Evolutionary conservation across 2,329 filamentous ascomycete genomes (phyloP), one percentile per base, ranked within the genome.

Genomic region (Arthrobotrys entomopaga): DNA sequence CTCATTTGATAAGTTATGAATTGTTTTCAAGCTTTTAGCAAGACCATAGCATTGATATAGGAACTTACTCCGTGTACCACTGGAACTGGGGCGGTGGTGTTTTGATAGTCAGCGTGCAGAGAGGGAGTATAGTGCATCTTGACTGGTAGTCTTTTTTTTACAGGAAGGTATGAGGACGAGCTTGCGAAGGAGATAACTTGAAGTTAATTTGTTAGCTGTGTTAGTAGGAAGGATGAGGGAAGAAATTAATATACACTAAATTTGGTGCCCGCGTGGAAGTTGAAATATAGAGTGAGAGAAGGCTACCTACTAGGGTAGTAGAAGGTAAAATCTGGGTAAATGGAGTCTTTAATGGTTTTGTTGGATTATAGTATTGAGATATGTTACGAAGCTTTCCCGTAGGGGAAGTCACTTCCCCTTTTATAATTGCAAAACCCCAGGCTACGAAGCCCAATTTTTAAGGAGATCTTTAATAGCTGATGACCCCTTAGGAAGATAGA

Each of bases 31-130:
- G 42, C 13, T 46, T 10, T 34, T 34, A 34, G 10, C 29, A 8
- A 34, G 29, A 5, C 10, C 29, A 8, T 34, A 34, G 29, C 6
- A 10, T 46, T 15, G 42, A n/a, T 38, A 42, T 4, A 29, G 10
- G 20, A 57, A 63, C 57, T 63, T 22, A 70, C 65, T 19, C 48
- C 52, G 20, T 29, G 40, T 3, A 24, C 19, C 19, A 49, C 40
- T 20, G 58, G 65, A 49, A 4, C n/a, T 53, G 52, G 49, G 19
- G 58, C 43, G 19, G 22, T 42, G 13, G 53, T 61, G 15, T 15
- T 64, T 58, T 70, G 58, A 42, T 24, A 43, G n/a, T 43, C 6
- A 52, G 15, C n/a, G 1, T 34, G 7, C n/a, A 52, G 3, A 38
- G n/a, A 8, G 15, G 11, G 3, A 10, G 8, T 20, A 19, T 19